Base-by-base conservation (phyloP, 1,284 basidiomycete species). In the Cutaneotrichosporon sp. region DNA sequence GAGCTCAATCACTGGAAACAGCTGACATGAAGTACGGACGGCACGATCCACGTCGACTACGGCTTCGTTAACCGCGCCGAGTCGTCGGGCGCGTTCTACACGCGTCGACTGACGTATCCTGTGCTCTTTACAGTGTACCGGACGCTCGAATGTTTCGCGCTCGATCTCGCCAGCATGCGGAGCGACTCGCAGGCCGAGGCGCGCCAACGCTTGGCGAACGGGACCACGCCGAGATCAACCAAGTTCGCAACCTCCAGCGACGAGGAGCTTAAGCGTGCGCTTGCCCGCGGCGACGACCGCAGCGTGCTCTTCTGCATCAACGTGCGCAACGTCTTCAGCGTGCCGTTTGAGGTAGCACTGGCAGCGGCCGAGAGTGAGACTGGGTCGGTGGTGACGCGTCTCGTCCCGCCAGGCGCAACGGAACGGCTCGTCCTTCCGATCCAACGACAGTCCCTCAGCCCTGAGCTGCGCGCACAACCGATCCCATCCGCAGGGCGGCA, bases 401-500 rank as follows among this genome's bases (percentile, higher is more conserved):
- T 88, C 9, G 87, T 94, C 14, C 86, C 91, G 0, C 92, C 93
- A 26, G 92, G 92, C 6, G 89, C 90, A 8, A 93, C 89, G 9
- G 87, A 89, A 58, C 84, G 91, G 46, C 82, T 97, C 57, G 81
- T 93, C 13, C 80, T 97, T 16, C 92, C 94, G 0, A 79, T 97
- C 51, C 86, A 84, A 70, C 88, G 89, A 65, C 83, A 90, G 60
- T 80, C 83, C 0, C 79, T 97, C 4, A 73, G 87, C 0, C 83
- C 85, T 34, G 85, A 85, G n/a, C 78, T 84, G 4, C 78, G 87
- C 11, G 84, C 85, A 3, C 82, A 83, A 50, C 85, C 90, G 1
- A 91, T 97, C 64, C 96, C 96, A 0, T 81, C 96, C 38, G 89
- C 90, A 5, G 88, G 90, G 64, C 85, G 93, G n/a, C 96, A 99